Evolutionary conservation across 2,329 filamentous ascomycete genomes (phyloP).

Genomic region (Alternaria brassicicola): DNA sequence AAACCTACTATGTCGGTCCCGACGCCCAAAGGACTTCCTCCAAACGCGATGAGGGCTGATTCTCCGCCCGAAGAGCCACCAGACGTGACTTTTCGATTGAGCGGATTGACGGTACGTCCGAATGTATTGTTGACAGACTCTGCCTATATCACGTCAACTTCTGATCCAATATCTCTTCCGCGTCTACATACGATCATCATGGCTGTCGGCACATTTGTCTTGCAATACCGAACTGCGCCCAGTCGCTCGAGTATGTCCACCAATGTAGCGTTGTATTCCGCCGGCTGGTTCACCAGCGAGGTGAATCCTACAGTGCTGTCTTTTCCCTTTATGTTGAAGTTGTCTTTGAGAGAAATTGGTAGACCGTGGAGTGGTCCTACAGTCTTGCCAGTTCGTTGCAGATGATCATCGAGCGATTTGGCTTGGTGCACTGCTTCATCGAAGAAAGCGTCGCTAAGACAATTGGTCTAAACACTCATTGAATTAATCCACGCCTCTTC

Average conservation of each 20-base stretch:
- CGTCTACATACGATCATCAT: slow-evolving; percentile 64
- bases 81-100: slow-evolving; percentile 63
- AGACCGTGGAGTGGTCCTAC: slow-evolving; percentile 71
- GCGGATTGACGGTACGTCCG: slow-evolving; percentile 67
- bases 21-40: slow-evolving; percentile 65
- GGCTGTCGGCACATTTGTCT: slow-evolving; percentile 72
- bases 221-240: slow-evolving; percentile 71
- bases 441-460: slow-evolving; percentile 64
- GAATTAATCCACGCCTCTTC: neutral
- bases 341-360: slow-evolving; percentile 72
- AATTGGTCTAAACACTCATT: slow-evolving; percentile 58
- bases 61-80: slow-evolving; percentile 73
- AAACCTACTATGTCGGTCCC: slow-evolving; percentile 65
- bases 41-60: slow-evolving; percentile 65
- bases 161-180: neutral
- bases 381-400: slow-evolving; percentile 52
- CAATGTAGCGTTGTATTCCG: slow-evolving; percentile 60
- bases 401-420: slow-evolving; percentile 59
- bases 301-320: slow-evolving; percentile 70
- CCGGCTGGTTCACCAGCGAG: slow-evolving; percentile 65
- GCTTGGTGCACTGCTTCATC: slow-evolving; percentile 59
- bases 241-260: slow-evolving; percentile 64
- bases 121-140: slow-evolving; percentile 70
- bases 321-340: slow-evolving; percentile 67
- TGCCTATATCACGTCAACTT: slow-evolving; percentile 42